These are phyloP conservation scores for Eutrema salsugineum DNA, from an alignment of 441 rosid species.

Conservation along the genomic window DNA sequence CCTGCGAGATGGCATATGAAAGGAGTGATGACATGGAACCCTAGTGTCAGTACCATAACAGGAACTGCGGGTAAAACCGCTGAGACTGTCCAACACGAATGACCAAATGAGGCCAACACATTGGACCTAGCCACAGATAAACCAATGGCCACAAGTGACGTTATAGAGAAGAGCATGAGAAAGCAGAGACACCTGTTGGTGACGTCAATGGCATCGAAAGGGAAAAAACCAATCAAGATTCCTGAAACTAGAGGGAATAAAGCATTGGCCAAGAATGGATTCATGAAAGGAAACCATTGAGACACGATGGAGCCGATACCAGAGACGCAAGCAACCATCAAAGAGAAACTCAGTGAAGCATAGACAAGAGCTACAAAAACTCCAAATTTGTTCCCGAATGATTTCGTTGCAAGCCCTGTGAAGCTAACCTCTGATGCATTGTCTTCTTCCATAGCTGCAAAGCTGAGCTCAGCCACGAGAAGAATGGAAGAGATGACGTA, in stretches of 20 bases:
- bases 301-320: conserved; percentile 82
- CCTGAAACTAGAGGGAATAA: conserved; percentile 63
- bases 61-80: conserved; percentile 84
- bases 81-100: conserved; percentile 61
- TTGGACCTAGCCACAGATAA: conserved; percentile 69
- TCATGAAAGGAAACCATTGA: conserved; percentile 77
- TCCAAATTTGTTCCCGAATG: conserved; percentile 68
- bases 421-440: conserved; percentile 81
- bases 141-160: conserved; percentile 65
- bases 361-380: conserved; percentile 70
- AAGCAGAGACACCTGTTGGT: conserved; percentile 64
- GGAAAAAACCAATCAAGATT: conserved; percentile 51
- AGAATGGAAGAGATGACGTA: conserved; percentile 82
- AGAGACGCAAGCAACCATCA: conserved; percentile 85
- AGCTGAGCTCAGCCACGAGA: conserved; percentile 88
- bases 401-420: conserved; percentile 72
- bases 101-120: conserved; percentile 55
- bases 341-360: conserved; percentile 80
- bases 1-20: conserved; percentile 85
- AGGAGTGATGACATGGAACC: conserved; percentile 92
- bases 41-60: conserved; percentile 80
- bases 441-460: conserved; percentile 85
- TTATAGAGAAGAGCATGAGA: conserved; percentile 73
- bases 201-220: conserved; percentile 61
- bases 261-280: conserved; percentile 54